Percentiles rank a stretch among this genome's conserved stretches.
phyloP scores from a whole-genome alignment of 164 flowering plant species.

The Dillenia turbinata region DNA sequence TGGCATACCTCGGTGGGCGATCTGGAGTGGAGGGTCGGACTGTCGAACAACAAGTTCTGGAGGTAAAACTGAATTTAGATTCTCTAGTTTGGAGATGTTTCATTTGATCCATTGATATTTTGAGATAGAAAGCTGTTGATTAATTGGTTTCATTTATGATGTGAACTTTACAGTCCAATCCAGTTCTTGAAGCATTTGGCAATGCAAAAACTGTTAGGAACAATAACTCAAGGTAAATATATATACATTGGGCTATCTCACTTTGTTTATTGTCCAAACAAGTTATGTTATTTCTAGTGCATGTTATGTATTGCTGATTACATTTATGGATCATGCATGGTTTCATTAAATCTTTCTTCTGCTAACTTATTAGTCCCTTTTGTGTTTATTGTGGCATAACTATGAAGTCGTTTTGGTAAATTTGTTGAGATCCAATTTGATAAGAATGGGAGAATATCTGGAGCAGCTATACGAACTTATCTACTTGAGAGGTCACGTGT shows the following conservation, averaged over 20 bases:
- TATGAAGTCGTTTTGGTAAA: constrained; percentile 78
- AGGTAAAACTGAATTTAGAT: constrained; percentile 41
- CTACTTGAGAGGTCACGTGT: constrained; percentile 83
- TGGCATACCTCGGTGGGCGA: constrained; percentile 93
- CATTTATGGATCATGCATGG: not conserved
- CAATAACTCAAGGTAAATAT: constrained; percentile 71
- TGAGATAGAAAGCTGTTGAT: not conserved
- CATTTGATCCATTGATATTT: not conserved
- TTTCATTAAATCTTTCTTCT: not conserved
- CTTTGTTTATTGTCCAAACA: not conserved
- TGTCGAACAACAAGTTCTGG: constrained; percentile 98
- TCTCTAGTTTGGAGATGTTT: not conserved
- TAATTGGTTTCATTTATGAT: constrained; percentile 6
- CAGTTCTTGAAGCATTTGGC: constrained; percentile 88
- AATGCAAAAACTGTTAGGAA: constrained; percentile 84
- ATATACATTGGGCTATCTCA: not conserved
- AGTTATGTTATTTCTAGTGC: not conserved
- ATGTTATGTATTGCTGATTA: not conserved
- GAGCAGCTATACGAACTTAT: constrained; percentile 78
- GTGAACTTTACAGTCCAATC: constrained; percentile 58
- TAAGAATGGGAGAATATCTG: constrained; percentile 74
- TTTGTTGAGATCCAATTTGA: constrained; percentile 88
- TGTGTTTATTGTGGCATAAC: constrained; percentile 11
- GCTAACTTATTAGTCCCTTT: constrained; percentile 5
- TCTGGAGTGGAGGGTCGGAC: constrained; percentile 93